phyloP scores from a whole-genome alignment of 225 moss, liverwort and hornwort species.

The Marchantia polymorpha region DNA sequence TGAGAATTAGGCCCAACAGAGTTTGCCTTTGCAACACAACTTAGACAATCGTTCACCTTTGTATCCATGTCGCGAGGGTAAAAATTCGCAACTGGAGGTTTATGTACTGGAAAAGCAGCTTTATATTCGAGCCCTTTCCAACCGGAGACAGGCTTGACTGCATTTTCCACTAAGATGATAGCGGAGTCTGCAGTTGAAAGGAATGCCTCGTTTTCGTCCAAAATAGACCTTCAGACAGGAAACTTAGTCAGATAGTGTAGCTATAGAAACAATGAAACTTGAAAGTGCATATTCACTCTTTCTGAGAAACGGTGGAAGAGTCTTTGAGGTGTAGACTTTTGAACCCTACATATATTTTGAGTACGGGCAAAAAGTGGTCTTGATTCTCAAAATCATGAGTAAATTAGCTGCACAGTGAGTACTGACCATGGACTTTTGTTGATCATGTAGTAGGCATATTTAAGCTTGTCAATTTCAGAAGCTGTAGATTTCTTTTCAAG shows the following conservation, averaged over 20 bases:
- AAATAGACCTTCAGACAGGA: constrained; percentile 58
- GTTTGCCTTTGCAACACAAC: not conserved
- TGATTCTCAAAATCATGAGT: not conserved
- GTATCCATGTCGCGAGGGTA: constrained; percentile 93
- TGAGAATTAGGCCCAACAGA: not conserved
- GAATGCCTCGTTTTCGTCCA: constrained; percentile 78
- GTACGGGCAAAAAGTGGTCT: not conserved
- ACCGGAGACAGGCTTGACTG: constrained; percentile 55
- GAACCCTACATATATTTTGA: not conserved
- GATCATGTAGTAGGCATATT: constrained; percentile 74
- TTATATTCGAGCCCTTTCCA: constrained; percentile 60
- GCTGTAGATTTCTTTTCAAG: constrained; percentile 53
- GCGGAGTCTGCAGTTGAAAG: constrained; percentile 92
- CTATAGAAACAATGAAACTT: not conserved
- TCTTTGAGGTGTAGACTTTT: not conserved
- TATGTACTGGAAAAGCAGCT: constrained; percentile 67
- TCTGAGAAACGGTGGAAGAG: not conserved
- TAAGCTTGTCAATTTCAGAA: constrained; percentile 77
- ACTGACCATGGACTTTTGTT: constrained; percentile 94
- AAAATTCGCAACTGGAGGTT: constrained; percentile 73
- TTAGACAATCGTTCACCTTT: constrained; percentile 41
- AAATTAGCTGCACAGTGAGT: not conserved
- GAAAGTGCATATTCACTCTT: not conserved
- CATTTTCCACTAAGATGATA: constrained; percentile 59
- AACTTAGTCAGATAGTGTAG: not conserved